These are phyloP conservation scores for Syncephalastrum contaminatum DNA, from an alignment of 371 early-diverging fungal species.

Conservation along the genomic window DNA sequence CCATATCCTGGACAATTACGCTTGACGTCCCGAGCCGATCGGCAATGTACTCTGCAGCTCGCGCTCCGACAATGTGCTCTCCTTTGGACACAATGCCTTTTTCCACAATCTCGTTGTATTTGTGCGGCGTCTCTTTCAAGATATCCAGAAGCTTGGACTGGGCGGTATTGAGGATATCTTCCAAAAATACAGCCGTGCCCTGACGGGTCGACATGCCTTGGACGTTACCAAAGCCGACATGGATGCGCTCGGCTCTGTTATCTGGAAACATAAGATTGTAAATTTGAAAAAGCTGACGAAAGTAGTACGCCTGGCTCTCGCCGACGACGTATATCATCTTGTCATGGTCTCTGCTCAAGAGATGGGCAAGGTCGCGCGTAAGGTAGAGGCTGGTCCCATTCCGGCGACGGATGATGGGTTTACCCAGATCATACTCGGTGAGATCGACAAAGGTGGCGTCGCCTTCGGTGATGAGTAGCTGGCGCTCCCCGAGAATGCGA, in stretches of 20 bases:
- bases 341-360: conserved; percentile 81
- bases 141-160: conserved; percentile 83
- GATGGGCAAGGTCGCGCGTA: conserved; percentile 95
- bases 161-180: conserved; percentile 92
- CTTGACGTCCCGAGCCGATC: conserved; percentile 81
- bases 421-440: conserved; percentile 69
- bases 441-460: conserved; percentile 79
- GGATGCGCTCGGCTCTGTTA: conserved; percentile 30
- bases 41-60: conserved; percentile 61
- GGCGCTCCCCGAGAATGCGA: conserved; percentile 45
- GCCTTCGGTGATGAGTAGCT: conserved; percentile 6
- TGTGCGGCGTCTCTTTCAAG: conserved; percentile 73
- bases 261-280: conserved; percentile 55
- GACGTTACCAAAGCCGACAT: conserved; percentile 94
- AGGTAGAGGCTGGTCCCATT: conserved; percentile 96
- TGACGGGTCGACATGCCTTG: conserved; percentile 96
- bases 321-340: conserved; percentile 94
- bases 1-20: conserved; percentile 93
- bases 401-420: conserved; percentile 74
- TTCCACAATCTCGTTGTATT: conserved; percentile 63
- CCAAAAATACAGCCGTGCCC: conserved; percentile 94
- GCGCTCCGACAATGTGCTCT: conserved; percentile 7
- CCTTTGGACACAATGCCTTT: conserved; percentile 12
- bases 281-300: conserved; percentile 92
- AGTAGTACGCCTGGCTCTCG: conserved; percentile 86